Percentiles rank a stretch among this genome's conserved stretches.
These are phyloP conservation scores for Pterulicium gracile DNA, from an alignment of 1,284 basidiomycete genomes.

Conservation along the genomic window DNA sequence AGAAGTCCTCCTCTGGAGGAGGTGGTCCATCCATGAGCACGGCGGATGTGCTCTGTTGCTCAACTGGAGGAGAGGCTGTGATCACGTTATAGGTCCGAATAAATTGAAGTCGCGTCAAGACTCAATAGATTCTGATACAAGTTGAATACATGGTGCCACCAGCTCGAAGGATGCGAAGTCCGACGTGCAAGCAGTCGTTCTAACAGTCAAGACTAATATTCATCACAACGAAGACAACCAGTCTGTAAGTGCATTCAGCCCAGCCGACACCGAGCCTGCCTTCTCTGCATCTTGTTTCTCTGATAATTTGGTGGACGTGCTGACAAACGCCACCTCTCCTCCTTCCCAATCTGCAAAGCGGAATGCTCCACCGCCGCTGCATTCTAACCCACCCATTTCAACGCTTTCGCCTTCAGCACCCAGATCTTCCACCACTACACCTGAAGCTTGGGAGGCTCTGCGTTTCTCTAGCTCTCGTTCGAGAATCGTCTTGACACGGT, in stretches of 20 bases:
- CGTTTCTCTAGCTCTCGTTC: constrained; percentile 76
- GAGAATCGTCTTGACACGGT: constrained; percentile 60
- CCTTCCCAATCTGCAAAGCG: constrained; percentile 73
- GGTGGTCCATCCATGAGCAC: constrained; percentile 77
- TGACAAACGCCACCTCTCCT: constrained; percentile 56
- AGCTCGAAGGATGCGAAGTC: too few relatives aligned
- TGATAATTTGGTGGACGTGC: constrained; percentile 29
- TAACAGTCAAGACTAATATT: not conserved
- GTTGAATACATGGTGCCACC: too few relatives aligned
- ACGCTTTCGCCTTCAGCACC: constrained; percentile 49
- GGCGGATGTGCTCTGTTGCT: too few relatives aligned
- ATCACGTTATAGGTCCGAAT: too few relatives aligned
- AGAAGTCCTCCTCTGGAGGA: constrained; percentile 91
- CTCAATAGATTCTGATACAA: too few relatives aligned
- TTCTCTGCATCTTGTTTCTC: not conserved
- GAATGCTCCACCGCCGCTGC: constrained; percentile 43
- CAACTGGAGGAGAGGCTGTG: not conserved
- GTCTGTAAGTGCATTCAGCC: not conserved
- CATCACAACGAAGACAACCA: not conserved
- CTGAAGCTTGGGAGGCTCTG: constrained; percentile 44
- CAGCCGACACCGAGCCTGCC: not conserved
- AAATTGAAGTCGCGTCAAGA: too few relatives aligned
- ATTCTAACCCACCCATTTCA: constrained; percentile 57
- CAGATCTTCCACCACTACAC: constrained; percentile 59
- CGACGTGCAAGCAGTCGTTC: too few relatives aligned